Evolutionary conservation across 768 basidiomycete genomes (phyloP), one percentile per base, ranked within the genome.

Genomic region (Trametes cubensis): DNA sequence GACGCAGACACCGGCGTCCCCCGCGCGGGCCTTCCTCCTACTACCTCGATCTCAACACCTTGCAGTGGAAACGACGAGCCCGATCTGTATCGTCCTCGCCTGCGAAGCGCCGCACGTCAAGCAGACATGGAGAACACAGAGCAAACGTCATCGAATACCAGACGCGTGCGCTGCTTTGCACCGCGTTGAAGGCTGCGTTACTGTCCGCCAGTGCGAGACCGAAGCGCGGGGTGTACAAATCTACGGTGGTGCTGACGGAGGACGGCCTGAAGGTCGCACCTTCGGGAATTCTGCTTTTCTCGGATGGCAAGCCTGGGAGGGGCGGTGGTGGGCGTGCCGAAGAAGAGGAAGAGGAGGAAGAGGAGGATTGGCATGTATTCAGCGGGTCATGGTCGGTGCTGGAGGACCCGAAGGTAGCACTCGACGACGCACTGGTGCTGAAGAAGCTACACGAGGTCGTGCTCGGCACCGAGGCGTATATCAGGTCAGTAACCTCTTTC

Each of bases 361-460:
- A 6, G 23, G 42, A 58, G 23, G 56, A 10, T 34, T 25, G 34
- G 34, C 34, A 34, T 2, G 46, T 63, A 30, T 63, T 63, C 57
- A 38, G 30, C 7, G 62, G 62, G n/a, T 49, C 53, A 40, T 59
- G 62, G 62, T 39, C 39, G 40, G 58, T 55, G 40, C n/a, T 55
- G 2, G 51, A 40, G 18, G 51, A 59, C 52, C 51, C 56, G 25
- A 14, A 30, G 6, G 28, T 40, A 8, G 34, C 26, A 20, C 14
- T 52, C 53, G 62, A 63, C 58, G 62, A 59, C 47, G 53, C 21
- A 40, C 49, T 57, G 3, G 57, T 39, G 39, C 52, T 63, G 25
- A 63, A 63, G 57, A 46, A 41, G 52, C 58, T 63, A 48, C 62
- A 63, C 21, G 58, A 59, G 13, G 40, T 63, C 57, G 53, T 59